Evolutionary conservation across 768 basidiomycete species (phyloP).

Genomic region (Rhodotorula paludigena): DNA sequence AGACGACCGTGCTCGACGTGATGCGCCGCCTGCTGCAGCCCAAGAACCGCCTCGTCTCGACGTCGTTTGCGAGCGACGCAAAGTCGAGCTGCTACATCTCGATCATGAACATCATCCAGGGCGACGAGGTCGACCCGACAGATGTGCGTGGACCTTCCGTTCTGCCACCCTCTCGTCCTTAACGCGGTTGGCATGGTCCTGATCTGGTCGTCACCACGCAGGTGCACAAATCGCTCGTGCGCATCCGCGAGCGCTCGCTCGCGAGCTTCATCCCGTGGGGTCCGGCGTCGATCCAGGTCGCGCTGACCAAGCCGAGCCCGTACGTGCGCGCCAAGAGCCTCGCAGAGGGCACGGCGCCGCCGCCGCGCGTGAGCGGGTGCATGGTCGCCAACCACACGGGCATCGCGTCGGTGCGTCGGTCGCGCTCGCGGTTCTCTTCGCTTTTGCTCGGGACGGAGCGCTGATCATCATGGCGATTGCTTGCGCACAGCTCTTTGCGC

Average conservation of each 20-base stretch:
- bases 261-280: slow-evolving; percentile 99
- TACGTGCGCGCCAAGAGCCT: slow-evolving; percentile 54
- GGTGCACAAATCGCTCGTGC: slow-evolving; percentile 95
- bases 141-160: slow-evolving; percentile 62
- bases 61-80: slow-evolving; percentile 79
- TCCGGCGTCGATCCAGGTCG: slow-evolving; percentile 95
- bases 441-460: background rate
- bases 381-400: slow-evolving; percentile 99
- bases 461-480: background rate
- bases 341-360: background rate
- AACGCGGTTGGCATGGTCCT: background rate
- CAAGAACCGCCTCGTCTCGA: slow-evolving; percentile 97
- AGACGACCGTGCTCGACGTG: slow-evolving; percentile 95
- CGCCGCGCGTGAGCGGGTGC: slow-evolving; percentile 28
- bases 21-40: slow-evolving; percentile 97
- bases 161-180: background rate
- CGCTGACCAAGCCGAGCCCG: slow-evolving; percentile 82
- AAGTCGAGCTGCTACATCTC: slow-evolving; percentile 74
- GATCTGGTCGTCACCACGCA: slow-evolving; percentile 44
- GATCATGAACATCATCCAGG: slow-evolving; percentile 96
- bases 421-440: slow-evolving; percentile 52
- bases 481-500: slow-evolving; percentile 73
- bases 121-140: slow-evolving; percentile 87
- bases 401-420: slow-evolving; percentile 61
- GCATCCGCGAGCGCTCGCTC: slow-evolving; percentile 91